Evolutionary conservation across 2,329 filamentous ascomycete species (phyloP), one percentile per base, ranked within the genome.

Genomic region (Sclerotinia nivalis): DNA sequence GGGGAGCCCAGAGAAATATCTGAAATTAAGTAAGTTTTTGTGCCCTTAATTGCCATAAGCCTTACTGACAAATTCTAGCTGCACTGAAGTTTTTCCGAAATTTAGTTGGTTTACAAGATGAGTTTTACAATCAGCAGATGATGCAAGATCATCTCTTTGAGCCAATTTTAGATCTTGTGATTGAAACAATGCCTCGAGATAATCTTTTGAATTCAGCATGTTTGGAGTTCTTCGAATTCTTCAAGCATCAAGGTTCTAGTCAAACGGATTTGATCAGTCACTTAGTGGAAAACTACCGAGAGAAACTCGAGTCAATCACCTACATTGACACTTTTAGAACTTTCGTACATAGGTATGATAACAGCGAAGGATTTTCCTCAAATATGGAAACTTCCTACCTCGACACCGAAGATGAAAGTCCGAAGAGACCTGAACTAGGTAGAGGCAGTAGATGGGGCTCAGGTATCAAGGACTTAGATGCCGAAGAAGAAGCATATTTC

Each of bases 191-290:
- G 87, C 93, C 94, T 0, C 88, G 93, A 55, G 95, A 99, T 80
- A 98, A 97, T 75, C 85, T 99, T 4, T 85, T 98, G 45, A 96
- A 96, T 79, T 98, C 95, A 0, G 95, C 94, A 12, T 97, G 93
- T 75, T 85, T 98, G 13, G 96, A 99, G 77, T 87, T 99, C 56
- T 98, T 99, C 74, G 93, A 97, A 76, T 93, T 91, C 77, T 92
- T 98, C 76, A 93, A 90, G 78, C 89, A 89, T 77, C 92, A 96
- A 76, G 61, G 47, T 22, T 40, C 61, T 13, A 89, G 89, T 69
- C 86, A 94, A 76, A 96, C 93, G 79, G 88, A 91, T 20, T 84
- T 97, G 60, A 89, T 97, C 69, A 89, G 90, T 72, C 92, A 97
- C 77, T 83, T 98, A 31, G 93, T 97, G 15, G 91, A 93, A 74